A percentile compares a stretch with the other conserved stretches of the same genome.
Evolutionary conservation across 306 rosid genomes (phyloP).

Genomic region (Pyrus communis): DNA sequence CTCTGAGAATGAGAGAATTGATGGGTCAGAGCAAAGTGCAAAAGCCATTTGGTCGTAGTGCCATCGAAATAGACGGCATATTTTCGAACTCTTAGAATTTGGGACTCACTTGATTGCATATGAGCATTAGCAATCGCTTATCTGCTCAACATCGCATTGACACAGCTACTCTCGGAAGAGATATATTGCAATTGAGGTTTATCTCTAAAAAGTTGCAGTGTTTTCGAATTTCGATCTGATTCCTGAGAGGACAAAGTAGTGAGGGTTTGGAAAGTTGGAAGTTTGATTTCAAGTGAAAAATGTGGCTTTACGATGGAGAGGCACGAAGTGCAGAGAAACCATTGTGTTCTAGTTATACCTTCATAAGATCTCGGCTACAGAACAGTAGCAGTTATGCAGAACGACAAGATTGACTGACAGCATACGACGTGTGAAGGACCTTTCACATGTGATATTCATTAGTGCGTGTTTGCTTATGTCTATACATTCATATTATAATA

Average conservation of each 20-base stretch:
- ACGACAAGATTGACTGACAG: background rate
- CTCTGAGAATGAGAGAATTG: constrained; percentile 54
- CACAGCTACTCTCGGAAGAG: background rate
- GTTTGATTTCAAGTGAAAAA: too few relatives aligned
- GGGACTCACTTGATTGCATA: background rate
- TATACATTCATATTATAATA: too few relatives aligned
- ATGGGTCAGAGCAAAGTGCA: constrained; percentile 56
- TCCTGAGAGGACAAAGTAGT: too few relatives aligned
- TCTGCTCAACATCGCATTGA: background rate
- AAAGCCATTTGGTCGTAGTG: constrained; percentile 75
- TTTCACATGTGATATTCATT: background rate
- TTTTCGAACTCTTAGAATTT: constrained; percentile 16
- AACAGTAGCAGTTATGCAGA: background rate
- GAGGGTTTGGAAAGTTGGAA: too few relatives aligned
- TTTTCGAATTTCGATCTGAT: background rate
- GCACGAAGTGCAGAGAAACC: too few relatives aligned
- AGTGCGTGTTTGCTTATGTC: background rate
- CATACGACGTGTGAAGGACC: background rate
- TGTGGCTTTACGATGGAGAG: too few relatives aligned
- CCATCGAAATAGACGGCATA: constrained; percentile 42
- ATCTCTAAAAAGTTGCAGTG: background rate
- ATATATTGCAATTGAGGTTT: background rate
- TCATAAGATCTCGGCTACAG: background rate
- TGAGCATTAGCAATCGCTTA: background rate
- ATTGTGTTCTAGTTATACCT: background rate